These are phyloP conservation scores for Astragalus glycyphyllos DNA, from an alignment of 306 rosid species.

Conservation along the genomic window DNA sequence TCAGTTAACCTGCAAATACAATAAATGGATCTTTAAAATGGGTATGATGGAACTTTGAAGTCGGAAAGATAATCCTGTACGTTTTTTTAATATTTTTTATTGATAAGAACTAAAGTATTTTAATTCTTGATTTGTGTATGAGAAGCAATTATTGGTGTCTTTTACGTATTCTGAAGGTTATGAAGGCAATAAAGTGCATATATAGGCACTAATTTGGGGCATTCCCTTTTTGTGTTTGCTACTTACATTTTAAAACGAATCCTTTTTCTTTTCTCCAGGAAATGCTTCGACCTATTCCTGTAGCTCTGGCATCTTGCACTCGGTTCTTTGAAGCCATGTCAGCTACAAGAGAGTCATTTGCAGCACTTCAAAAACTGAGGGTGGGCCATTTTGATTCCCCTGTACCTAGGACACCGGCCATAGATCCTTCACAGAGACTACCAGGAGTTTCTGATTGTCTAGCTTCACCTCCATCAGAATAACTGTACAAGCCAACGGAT, in stretches of 20 bases:
- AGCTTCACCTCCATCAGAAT: constrained; percentile 80
- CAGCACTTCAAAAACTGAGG: constrained; percentile 85
- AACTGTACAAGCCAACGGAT: constrained; percentile 57
- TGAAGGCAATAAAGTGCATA: constrained; percentile 13
- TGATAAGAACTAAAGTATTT: too few relatives aligned
- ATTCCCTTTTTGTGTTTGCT: background rate
- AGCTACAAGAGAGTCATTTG: constrained; percentile 94
- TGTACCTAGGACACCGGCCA: constrained; percentile 60
- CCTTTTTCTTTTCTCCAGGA: constrained; percentile 52
- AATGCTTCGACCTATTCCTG: constrained; percentile 98
- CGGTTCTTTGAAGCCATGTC: constrained; percentile 97
- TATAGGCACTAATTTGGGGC: background rate
- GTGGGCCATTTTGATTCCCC: constrained; percentile 64
- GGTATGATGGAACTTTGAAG: constrained; percentile 6
- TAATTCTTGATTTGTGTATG: constrained; percentile 12
- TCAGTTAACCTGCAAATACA: background rate
- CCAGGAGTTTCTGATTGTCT: constrained; percentile 59
- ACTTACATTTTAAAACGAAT: constrained; percentile 15
- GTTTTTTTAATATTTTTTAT: too few relatives aligned
- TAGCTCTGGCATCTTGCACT: constrained; percentile 92
- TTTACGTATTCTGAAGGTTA: constrained; percentile 19
- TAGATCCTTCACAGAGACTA: constrained; percentile 63
- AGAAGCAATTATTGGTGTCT: constrained; percentile 9
- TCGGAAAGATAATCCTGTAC: constrained; percentile 1
- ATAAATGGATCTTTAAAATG: constrained; percentile 8